phyloP scores from a whole-genome alignment of 2,329 filamentous ascomycete species.

The Ustilaginoidea virens region DNA sequence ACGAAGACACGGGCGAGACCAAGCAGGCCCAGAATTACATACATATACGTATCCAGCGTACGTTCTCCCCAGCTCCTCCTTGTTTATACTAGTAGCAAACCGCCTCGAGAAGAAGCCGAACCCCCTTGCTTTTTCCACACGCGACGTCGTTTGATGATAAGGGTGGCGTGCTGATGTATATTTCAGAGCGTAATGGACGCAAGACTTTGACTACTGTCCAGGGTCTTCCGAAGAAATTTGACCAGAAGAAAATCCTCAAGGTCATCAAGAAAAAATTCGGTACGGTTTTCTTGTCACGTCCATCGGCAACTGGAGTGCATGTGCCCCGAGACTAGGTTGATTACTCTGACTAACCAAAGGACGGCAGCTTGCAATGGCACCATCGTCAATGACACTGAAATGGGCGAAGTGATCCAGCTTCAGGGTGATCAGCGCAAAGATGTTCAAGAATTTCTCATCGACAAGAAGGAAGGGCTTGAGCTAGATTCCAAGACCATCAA shows the following conservation, averaged over 20 bases:
- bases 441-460: conserved; percentile 91
- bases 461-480: conserved; percentile 89
- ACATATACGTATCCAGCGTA: conserved; percentile 99
- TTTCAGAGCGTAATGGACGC: conserved; percentile 95
- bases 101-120: too few species aligned
- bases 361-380: conserved; percentile 93
- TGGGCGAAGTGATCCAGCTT: conserved; percentile 99
- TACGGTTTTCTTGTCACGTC: conserved; percentile 25
- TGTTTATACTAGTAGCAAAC: too few species aligned
- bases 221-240: conserved; percentile 96
- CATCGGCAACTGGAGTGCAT: not conserved
- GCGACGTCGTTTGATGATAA: too few species aligned
- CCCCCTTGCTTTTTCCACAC: too few species aligned
- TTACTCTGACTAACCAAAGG: conserved; percentile 4
- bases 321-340: not conserved
- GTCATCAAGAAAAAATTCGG: conserved; percentile 99
- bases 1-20: conserved; percentile 94
- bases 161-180: conserved; percentile 22
- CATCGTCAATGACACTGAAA: conserved; percentile 87
- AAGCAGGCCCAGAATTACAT: conserved; percentile 97
- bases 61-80: too few species aligned
- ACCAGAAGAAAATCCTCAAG: conserved; percentile 99
- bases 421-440: conserved; percentile 99
- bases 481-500: conserved; percentile 96
- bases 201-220: conserved; percentile 99